A percentile compares a stretch with the other conserved stretches of the same genome.
phyloP scores from a whole-genome alignment of 371 early-diverging fungal species.

The Polyrhizophydium stewartii region DNA sequence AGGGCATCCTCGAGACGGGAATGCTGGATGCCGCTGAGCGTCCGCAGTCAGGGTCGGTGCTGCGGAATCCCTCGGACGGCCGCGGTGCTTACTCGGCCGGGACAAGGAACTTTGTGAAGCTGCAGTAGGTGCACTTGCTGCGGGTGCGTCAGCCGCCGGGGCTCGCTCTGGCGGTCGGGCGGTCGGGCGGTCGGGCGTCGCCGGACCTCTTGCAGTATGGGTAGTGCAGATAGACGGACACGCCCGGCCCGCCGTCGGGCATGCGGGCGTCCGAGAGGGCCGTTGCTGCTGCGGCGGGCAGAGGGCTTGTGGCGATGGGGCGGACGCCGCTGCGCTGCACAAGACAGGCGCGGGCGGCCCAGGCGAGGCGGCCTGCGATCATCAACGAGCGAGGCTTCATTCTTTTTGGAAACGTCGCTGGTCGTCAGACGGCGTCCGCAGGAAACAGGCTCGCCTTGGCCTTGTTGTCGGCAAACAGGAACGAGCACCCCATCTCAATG shows the following conservation, averaged over 20 bases:
- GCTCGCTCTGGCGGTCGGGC: background rate
- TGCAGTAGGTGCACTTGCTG: conserved; percentile 76
- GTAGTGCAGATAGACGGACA: conserved; percentile 78
- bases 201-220: conserved; percentile 73
- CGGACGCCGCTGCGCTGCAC: too few relatives aligned
- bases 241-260: background rate
- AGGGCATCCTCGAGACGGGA: conserved; percentile 10
- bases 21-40: background rate
- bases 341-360: too few relatives aligned
- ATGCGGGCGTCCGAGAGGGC: too few relatives aligned
- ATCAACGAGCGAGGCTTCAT: too few relatives aligned
- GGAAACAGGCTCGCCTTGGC: conserved; percentile 51
- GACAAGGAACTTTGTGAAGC: conserved; percentile 76
- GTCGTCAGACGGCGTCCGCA: background rate
- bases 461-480: conserved; percentile 66
- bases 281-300: too few relatives aligned
- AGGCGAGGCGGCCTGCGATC: too few relatives aligned
- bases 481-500: conserved; percentile 58
- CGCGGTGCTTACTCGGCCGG: conserved; percentile 6
- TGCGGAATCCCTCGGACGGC: too few relatives aligned
- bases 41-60: background rate
- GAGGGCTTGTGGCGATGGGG: too few relatives aligned
- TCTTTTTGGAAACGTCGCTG: too few relatives aligned
- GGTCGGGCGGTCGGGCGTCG: too few relatives aligned
- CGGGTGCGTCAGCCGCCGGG: background rate